These are phyloP conservation scores for Sphagnum magellanicum DNA, from an alignment of 228 moss, liverwort and hornwort genomes.

Conservation along the genomic window DNA sequence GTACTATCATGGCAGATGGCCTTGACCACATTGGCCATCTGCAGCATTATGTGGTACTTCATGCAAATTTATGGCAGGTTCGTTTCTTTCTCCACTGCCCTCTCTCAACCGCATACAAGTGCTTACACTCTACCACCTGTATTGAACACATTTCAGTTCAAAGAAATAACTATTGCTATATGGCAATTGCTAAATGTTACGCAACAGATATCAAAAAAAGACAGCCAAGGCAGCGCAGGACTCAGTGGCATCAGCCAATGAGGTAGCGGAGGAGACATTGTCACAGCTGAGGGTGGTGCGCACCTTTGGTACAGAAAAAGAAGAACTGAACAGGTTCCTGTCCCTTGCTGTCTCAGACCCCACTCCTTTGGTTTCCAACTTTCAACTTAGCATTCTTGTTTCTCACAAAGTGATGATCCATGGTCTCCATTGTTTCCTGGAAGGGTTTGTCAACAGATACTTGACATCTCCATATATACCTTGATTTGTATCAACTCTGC, in stretches of 20 bases:
- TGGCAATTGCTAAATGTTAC: neutral
- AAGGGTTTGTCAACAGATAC: too few relatives aligned
- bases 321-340: slow-evolving; percentile 72
- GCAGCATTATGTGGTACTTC: slow-evolving; percentile 75
- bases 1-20: slow-evolving; percentile 92
- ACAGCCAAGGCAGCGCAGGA: slow-evolving; percentile 84
- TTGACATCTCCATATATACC: too few relatives aligned
- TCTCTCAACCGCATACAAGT: too few relatives aligned
- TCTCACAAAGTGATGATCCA: too few relatives aligned
- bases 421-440: too few relatives aligned
- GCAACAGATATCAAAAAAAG: slow-evolving; percentile 75
- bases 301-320: slow-evolving; percentile 88
- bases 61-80: slow-evolving; percentile 87
- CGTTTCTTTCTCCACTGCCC: slow-evolving; percentile 8
- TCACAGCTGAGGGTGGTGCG: slow-evolving; percentile 91
- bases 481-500: too few relatives aligned
- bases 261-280: slow-evolving; percentile 95
- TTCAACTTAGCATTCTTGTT: too few relatives aligned
- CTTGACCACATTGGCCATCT: slow-evolving; percentile 75
- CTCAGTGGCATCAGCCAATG: slow-evolving; percentile 84
- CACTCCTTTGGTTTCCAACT: too few relatives aligned
- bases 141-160: too few relatives aligned
- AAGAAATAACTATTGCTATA: too few relatives aligned
- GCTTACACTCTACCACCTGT: too few relatives aligned
- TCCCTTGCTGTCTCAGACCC: neutral